phyloP scores from a whole-genome alignment of 2,329 filamentous ascomycete species.

The Fusarium fujikuroi region DNA sequence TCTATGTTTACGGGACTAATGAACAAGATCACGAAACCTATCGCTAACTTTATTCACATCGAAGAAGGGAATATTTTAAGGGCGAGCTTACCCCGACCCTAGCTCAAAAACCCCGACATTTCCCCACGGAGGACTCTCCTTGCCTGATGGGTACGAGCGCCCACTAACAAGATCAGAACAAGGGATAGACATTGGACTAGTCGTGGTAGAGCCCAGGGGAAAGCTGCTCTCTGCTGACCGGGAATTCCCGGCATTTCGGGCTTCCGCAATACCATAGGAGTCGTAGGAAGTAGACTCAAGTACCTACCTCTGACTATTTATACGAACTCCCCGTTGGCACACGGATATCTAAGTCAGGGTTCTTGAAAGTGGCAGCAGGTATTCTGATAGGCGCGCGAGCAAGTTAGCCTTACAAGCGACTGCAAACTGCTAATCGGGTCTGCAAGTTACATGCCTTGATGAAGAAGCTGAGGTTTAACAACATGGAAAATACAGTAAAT shows the following conservation, averaged over 20 bases:
- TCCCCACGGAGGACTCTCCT: constrained; percentile 31
- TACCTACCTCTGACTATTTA: neutral
- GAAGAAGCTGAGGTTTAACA: constrained; percentile 1
- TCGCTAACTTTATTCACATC: neutral
- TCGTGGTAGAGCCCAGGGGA: constrained; percentile 15
- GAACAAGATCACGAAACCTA: constrained; percentile 6
- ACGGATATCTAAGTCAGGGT: neutral
- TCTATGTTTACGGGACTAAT: constrained; percentile 2
- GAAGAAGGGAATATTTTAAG: constrained; percentile 4
- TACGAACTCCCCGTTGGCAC: constrained; percentile 5
- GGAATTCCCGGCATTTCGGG: constrained; percentile 28
- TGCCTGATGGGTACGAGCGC: constrained; percentile 2
- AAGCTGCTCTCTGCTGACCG: constrained; percentile 11
- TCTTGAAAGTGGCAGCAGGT: constrained; percentile 7
- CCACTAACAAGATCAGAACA: constrained; percentile 11
- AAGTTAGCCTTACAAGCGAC: constrained; percentile 4
- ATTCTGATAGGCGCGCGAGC: constrained; percentile 34
- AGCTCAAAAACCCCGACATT: constrained; percentile 37
- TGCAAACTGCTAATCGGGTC: neutral
- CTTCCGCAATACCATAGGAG: neutral
- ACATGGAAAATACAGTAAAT: neutral
- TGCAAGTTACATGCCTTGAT: constrained; percentile 7
- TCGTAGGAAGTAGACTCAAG: constrained; percentile 4
- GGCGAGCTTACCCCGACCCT: constrained; percentile 28
- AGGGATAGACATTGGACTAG: constrained; percentile 12